Evolutionary conservation across 2,329 filamentous ascomycete genomes (phyloP), one percentile per base, ranked within the genome.

Genomic region (Aspergillus jensenii): DNA sequence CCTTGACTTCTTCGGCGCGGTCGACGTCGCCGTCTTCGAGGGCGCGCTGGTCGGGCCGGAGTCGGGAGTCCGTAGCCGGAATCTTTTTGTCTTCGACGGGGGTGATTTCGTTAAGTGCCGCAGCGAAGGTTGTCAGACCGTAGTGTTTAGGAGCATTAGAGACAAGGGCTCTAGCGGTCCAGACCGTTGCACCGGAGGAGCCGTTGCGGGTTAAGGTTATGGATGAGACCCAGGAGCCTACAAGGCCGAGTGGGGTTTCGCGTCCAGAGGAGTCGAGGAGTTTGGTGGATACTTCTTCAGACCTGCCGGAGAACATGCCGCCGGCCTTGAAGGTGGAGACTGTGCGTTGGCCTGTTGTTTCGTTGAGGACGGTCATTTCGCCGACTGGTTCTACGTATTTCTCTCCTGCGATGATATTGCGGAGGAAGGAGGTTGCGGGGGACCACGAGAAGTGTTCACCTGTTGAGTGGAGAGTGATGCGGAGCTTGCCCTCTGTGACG

Each of bases 361-460:
- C 95, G 72, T 93, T 93, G 63, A 85, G 78, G 35, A 99, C 85
- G 23, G 88, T 87, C 90, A 98, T 95, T 44, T 85, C 91, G 46
- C 93, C 93, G 1, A 96, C 91, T 0, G 95, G 95, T 76, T 99
- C 95, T 12, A 98, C 87, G 71, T 99, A 99, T 76, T 98, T 99
- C 76, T 99, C 95, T 40, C 95, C 95, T 67, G 96, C 93, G 55
- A 99, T 96, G 52, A 99, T 91, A 72, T 99, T 99, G 48, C 95
- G 87, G 55, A 99, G 78, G 76, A 97, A 98, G 64, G 90, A 91
- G 4, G 91, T 96, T 1, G 93, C 91, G 17, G 91, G 83, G 46
- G 84, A 89, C 91, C 92, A 99, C 66, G 88, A 93, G 78, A 93
- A 99, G 60, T 87, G 83, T 71, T 98, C 93, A 55, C 91, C 90